Conservation (phyloP, 2,329 filamentous ascomycete genomes). For the Arthrobotrys sinensis region DNA sequence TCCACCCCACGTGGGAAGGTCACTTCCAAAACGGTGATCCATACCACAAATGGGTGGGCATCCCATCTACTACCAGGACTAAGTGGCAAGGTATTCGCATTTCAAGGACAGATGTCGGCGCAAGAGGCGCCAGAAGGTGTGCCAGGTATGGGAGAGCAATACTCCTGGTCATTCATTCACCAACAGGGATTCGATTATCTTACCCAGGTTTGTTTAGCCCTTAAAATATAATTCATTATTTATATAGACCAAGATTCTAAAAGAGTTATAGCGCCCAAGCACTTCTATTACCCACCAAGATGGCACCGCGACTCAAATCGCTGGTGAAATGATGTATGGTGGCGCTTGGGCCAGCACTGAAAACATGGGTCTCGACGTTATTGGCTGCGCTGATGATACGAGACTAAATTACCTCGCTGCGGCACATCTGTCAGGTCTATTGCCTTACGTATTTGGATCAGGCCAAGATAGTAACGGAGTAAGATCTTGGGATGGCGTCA, state of each 20-base stretch:
- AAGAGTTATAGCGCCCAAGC: conserved; percentile 24
- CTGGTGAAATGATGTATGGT: conserved; percentile 72
- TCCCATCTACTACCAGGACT: conserved; percentile 72
- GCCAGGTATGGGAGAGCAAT: conserved; percentile 64
- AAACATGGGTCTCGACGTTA: conserved; percentile 69
- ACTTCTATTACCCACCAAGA: conserved; percentile 62
- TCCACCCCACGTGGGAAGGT: conserved; percentile 70
- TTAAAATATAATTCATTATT: conserved; percentile 65
- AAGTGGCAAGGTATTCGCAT: conserved; percentile 69
- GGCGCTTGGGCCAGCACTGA: conserved; percentile 71
- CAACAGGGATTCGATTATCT: conserved; percentile 71
- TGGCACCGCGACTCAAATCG: conserved; percentile 43
- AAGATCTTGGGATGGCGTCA: conserved; percentile 45
- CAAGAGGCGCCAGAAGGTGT: conserved; percentile 68
- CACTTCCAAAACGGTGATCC: conserved; percentile 71
- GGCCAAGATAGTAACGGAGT: conserved; percentile 61
- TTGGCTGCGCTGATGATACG: conserved; percentile 71
- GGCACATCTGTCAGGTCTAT: conserved; percentile 68
- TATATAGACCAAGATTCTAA: not conserved
- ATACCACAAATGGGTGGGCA: conserved; percentile 74
- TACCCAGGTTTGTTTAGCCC: conserved; percentile 67
- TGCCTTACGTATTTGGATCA: conserved; percentile 69
- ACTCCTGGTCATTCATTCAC: conserved; percentile 71
- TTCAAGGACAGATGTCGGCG: conserved; percentile 71
- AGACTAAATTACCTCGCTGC: conserved; percentile 67